A percentile compares a stretch with the other conserved stretches of the same genome.
Conservation (phyloP, 768 basidiomycete species). For the Suillus subalutaceus region DNA sequence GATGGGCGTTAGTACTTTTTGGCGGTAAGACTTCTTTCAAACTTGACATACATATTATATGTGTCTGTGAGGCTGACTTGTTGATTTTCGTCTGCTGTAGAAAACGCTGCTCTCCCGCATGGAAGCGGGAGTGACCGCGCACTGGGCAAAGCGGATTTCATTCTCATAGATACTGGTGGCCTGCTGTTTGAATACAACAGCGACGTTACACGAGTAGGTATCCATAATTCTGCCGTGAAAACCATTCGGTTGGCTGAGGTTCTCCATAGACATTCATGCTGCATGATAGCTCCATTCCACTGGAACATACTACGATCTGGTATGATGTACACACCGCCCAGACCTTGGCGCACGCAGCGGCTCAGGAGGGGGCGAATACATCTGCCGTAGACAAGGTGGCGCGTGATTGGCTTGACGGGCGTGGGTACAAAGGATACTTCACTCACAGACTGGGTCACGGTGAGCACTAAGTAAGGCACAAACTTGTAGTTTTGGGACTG, state of each 20-base stretch:
- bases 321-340: conserved; percentile 67
- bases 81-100: conserved; percentile 40
- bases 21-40: conserved; percentile 55
- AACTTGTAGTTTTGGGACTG: conserved; percentile 11
- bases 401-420: conserved; percentile 46
- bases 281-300: conserved; percentile 54
- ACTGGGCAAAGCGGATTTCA: conserved; percentile 60
- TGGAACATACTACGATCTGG: conserved; percentile 62
- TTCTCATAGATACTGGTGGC: conserved; percentile 76
- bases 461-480: conserved; percentile 29
- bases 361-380: conserved; percentile 51
- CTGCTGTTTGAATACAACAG: conserved; percentile 74
- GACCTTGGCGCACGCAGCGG: conserved; percentile 48
- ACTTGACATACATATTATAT: neutral
- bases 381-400: conserved; percentile 65
- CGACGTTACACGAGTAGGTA: conserved; percentile 75
- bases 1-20: conserved; percentile 71
- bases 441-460: conserved; percentile 85
- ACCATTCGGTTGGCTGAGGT: conserved; percentile 5
- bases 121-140: conserved; percentile 73
- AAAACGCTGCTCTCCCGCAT: conserved; percentile 86
- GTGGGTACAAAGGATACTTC: conserved; percentile 60
- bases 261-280: conserved; percentile 64
- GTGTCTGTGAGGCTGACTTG: conserved; percentile 1
- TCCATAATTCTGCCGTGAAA: neutral